A percentile compares a stretch with the other conserved stretches of the same genome.
These are phyloP conservation scores for Magnusiomyces ingens DNA, from an alignment of 1,139 yeast genomes.

Conservation along the genomic window DNA sequence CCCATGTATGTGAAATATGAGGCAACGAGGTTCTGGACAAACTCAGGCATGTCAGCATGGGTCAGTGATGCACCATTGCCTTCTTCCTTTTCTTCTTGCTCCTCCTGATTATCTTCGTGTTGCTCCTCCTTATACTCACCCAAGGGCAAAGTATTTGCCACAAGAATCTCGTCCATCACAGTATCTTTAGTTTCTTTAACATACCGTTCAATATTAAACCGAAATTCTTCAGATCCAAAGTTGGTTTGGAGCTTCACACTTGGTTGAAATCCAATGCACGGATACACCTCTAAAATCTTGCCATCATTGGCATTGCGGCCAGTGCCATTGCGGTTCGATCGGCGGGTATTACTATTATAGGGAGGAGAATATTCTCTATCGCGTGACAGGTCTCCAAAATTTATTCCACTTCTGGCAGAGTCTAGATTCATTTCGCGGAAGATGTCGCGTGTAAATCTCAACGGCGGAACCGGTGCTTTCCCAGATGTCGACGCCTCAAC, in stretches of 20 bases:
- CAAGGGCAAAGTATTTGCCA: conserved; percentile 8
- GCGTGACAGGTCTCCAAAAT: too few species aligned
- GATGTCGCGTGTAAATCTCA: too few species aligned
- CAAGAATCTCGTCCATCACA: conserved; percentile 18
- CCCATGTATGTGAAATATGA: conserved; percentile 74
- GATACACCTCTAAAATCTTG: conserved; percentile 36
- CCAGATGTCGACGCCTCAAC: too few species aligned
- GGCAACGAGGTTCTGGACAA: conserved; percentile 52
- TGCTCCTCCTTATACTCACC: conserved; percentile 8
- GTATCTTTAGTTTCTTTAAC: conserved; percentile 42
- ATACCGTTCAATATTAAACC: conserved; percentile 65
- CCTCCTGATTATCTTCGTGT: conserved; percentile 12
- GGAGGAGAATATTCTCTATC: too few species aligned
- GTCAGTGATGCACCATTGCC: conserved; percentile 4
- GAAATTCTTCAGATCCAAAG: conserved; percentile 62
- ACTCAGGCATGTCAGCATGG: conserved; percentile 31
- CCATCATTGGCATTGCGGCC: background rate
- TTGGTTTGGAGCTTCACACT: conserved; percentile 55
- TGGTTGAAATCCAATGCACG: conserved; percentile 43
- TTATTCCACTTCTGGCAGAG: too few species aligned
- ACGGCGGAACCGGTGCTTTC: too few species aligned
- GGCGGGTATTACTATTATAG: too few species aligned
- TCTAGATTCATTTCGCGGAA: too few species aligned
- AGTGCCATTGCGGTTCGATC: background rate
- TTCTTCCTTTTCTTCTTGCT: conserved; percentile 9